Percentiles rank a stretch among this genome's conserved stretches.
Conservation (phyloP, 495 filamentous ascomycete genomes). For the Aspergillus steynii region DNA sequence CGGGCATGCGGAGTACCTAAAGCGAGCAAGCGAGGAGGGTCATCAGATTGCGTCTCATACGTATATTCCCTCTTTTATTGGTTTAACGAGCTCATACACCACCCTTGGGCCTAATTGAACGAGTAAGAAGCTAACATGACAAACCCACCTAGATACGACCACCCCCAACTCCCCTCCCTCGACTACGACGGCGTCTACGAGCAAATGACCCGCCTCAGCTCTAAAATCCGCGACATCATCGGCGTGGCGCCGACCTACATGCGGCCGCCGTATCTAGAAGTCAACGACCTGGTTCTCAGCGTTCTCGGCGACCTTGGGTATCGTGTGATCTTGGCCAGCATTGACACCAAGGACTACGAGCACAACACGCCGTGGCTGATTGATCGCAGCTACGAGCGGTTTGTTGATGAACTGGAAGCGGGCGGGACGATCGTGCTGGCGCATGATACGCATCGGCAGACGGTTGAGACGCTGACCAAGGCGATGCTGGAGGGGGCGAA, state of each 20-base stretch:
- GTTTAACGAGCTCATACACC: not conserved
- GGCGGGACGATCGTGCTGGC: conserved; percentile 42
- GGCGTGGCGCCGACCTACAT: conserved; percentile 79
- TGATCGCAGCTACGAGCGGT: conserved; percentile 32
- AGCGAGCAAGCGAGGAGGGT: conserved; percentile 60
- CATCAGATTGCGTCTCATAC: conserved; percentile 80
- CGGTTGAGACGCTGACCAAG: conserved; percentile 35
- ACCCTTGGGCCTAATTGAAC: not conserved
- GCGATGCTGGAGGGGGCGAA: conserved; percentile 36
- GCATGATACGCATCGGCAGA: conserved; percentile 48
- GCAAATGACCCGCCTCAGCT: conserved; percentile 71
- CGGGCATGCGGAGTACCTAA: conserved; percentile 53
- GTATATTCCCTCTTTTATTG: conserved; percentile 37
- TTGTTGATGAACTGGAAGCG: conserved; percentile 25
- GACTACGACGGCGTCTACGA: conserved; percentile 51
- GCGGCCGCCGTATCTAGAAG: conserved; percentile 43
- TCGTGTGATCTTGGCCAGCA: conserved; percentile 42
- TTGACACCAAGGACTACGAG: conserved; percentile 49
- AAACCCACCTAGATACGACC: conserved; percentile 46
- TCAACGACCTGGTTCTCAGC: conserved; percentile 26
- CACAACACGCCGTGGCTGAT: conserved; percentile 31
- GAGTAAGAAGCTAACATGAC: no score
- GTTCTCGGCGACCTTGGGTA: conserved; percentile 40
- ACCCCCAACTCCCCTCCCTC: conserved; percentile 59
- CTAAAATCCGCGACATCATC: conserved; percentile 64